These are phyloP conservation scores for Kitagawia praeruptora DNA, from an alignment of 129 eudicot species.

Conservation along the genomic window DNA sequence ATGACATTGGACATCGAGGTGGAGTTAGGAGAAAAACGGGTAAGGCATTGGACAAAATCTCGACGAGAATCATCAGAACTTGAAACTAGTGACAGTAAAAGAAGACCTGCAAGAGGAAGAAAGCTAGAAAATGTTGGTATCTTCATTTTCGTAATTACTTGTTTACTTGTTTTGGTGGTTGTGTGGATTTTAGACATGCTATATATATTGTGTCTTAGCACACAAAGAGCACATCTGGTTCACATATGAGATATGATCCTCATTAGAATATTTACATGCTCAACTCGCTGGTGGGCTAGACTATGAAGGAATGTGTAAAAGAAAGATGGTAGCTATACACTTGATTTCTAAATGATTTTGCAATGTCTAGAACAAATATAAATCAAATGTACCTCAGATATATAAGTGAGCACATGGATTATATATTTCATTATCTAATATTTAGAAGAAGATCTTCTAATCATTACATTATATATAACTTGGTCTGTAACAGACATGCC, in stretches of 20 bases:
- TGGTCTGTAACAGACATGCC: background rate
- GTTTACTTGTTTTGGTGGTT: background rate
- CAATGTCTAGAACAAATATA: no score
- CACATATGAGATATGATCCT: background rate
- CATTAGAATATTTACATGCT: background rate
- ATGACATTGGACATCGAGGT: background rate
- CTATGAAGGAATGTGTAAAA: background rate
- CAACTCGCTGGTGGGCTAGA: background rate
- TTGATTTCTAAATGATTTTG: background rate
- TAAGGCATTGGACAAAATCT: background rate
- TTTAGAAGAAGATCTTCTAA: background rate
- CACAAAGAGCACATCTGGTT: background rate
- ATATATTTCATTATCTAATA: no score
- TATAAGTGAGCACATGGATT: background rate
- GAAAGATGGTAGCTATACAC: background rate
- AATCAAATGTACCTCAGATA: no score
- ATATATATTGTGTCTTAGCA: background rate
- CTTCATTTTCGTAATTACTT: background rate
- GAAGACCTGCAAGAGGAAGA: background rate
- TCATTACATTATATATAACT: no score
- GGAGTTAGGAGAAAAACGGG: background rate
- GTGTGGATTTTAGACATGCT: background rate
- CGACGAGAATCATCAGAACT: background rate
- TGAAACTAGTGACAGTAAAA: background rate
- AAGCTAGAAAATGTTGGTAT: background rate